Base-by-base conservation (phyloP, 2,329 filamentous ascomycete species). In the Claviceps digitariae region DNA sequence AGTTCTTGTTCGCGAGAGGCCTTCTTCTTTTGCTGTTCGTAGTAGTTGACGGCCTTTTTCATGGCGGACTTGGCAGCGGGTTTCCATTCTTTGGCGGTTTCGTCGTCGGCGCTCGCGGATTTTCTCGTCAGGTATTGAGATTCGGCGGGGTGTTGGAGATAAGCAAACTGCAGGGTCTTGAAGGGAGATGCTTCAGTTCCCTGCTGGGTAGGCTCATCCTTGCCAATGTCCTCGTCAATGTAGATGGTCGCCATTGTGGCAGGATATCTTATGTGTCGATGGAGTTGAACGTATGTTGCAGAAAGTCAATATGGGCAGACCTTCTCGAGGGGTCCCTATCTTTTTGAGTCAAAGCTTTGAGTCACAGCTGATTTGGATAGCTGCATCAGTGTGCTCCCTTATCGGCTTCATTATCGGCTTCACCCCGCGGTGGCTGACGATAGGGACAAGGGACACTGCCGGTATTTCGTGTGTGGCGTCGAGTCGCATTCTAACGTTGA, bases 91-190 rank as follows among this genome's bases (percentile, higher is more conserved):
- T 47, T 43, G 36, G 54, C 51, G 21, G 51, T 15, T 23, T 55
- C 54, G 38, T 54, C 54, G 21, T 55, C 54, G 56, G 81, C 75
- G 55, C 83, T 77, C 61, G 82, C 81, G 52, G 81, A 79, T 51
- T 84, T 77, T 55, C 60, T 59, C 25, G 55, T 55, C 45, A 61
- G 64, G 51, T 66, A 66, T 52, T 66, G 61, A 49, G 57, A 55
- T 52, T 66, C 61, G 49, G 63, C 59, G 52, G 60, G 62, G 52
- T 60, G 62, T 50, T 63, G 63, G 63, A 89, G 76, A 70, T 88
- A 87, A 56, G 89, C 90, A 65, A 83, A 82, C 59, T 84, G 75
- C 47, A 95, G 78, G 27, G 85, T 82, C 74, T 94, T 91, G 80
- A 83, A 95, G 51, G 90, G 89, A 58, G 82, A 78, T 55, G 75